Base-by-base conservation (phyloP, 176 grass and related monocot species). In the Coix lacrymajobi region DNA sequence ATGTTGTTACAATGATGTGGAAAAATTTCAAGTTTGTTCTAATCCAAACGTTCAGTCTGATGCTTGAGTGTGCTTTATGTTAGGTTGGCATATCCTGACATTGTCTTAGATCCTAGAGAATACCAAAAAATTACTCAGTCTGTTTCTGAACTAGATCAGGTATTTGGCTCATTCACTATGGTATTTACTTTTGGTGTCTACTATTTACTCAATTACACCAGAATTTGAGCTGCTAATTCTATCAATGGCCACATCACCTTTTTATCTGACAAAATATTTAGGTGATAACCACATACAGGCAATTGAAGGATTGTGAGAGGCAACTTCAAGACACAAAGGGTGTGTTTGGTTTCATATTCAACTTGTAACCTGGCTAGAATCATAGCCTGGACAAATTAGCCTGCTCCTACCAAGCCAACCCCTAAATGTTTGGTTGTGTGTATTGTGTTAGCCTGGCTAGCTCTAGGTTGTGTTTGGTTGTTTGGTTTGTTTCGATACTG, bases 111-210 rank as follows among this genome's bases (percentile, higher is more conserved):
- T 91, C 95, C 86, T 44, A 92, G 81, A 1, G 92, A 93, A 64
- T 98, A 98, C 82, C 95, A 98, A 87, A 98, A 93, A 85, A 84
- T 95, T 52, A 90, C 95, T 22, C 95, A 98, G 48, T 98, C 95
- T 46, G 88, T 95, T 16, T 37, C 92, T 83, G 95, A 95, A 70
- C 87, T n/a, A 3, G 92, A 94, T 62, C 86, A 93, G 90, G 95
- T 93, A 92, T 69, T 62, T 70, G 31, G 44, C 32, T 71, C 52
- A 5, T 28, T 49, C 45, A 11, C 36, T 12, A 15, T 75, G n/a
- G 10, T 11, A 74, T 76, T 85, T 77, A 1, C 1, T 76, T 41
- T 73, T 63, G 17, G 15, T 41, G 54, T 31, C 8, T 73, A 62
- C 58, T 29, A 15, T 62, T 4, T 6, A 62, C 11, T 1, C 6